Evolutionary conservation across 1,139 yeast species (phyloP).

Genomic region (Candida sojae): DNA sequence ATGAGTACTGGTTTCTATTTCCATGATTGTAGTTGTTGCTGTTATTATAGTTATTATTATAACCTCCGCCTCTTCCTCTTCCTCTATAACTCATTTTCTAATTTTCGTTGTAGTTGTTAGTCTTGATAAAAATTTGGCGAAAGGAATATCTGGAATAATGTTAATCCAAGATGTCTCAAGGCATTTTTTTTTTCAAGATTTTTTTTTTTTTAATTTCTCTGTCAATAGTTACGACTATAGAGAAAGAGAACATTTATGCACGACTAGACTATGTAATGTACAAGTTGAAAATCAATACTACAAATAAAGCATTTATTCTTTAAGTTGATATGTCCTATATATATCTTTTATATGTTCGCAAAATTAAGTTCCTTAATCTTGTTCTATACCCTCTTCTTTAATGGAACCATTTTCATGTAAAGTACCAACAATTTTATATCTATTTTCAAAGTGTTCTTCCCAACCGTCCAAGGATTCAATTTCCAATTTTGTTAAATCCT

Average conservation of each 20-base stretch:
- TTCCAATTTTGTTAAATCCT: slow-evolving; percentile 65
- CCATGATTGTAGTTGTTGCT: slow-evolving; percentile 17
- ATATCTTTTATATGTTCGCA: not conserved
- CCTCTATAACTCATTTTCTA: slow-evolving; percentile 39
- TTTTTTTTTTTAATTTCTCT: not conserved
- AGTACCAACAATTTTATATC: slow-evolving; percentile 71
- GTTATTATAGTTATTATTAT: slow-evolving; percentile 16
- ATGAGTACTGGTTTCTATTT: slow-evolving; percentile 10
- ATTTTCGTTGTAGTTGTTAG: not conserved
- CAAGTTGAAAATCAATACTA: no score
- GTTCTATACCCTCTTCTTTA: slow-evolving; percentile 5
- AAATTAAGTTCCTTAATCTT: not conserved
- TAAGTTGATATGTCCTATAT: not conserved
- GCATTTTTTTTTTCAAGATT: not conserved
- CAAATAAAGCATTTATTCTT: not conserved
- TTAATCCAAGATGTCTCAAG: not conserved
- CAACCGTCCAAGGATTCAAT: slow-evolving; percentile 73
- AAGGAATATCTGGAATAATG: not conserved
- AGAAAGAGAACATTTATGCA: no score
- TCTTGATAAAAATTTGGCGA: not conserved
- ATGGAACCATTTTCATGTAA: slow-evolving; percentile 30
- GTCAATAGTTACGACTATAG: no score
- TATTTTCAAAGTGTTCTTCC: slow-evolving; percentile 80
- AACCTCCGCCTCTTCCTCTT: slow-evolving; percentile 36
- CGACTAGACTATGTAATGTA: no score